Evolutionary conservation across 176 grass and related monocot species (phyloP).

Genomic region (maize (Zea mays)): Zm-B73-REFERENCE-NAM-5.0 NC_050099.1:176526501-176527000

Average conservation of each 20-base stretch:
- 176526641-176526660: conserved; percentile 24
- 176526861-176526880: no score
- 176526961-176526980: conserved; percentile 1
- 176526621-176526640: not conserved
- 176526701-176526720: conserved; percentile 25
- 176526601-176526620: not conserved
- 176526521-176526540: not conserved
- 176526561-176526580: not conserved
- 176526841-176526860: no score
- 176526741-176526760: conserved; percentile 39
- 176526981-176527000: not conserved
- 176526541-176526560: not conserved
- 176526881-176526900: no score
- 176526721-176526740: not conserved
- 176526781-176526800: not conserved
- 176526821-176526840: not conserved
- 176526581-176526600: not conserved
- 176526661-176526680: conserved; percentile 19
- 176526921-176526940: conserved; percentile 32
- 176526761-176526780: not conserved
- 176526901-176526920: no score
- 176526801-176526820: conserved; percentile 21
- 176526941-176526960: conserved; percentile 9
- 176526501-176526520: not conserved
- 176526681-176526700: conserved; percentile 22